phyloP scores from a whole-genome alignment of 73 alveolate genomes.

The Symbiodinium natans region DNA sequence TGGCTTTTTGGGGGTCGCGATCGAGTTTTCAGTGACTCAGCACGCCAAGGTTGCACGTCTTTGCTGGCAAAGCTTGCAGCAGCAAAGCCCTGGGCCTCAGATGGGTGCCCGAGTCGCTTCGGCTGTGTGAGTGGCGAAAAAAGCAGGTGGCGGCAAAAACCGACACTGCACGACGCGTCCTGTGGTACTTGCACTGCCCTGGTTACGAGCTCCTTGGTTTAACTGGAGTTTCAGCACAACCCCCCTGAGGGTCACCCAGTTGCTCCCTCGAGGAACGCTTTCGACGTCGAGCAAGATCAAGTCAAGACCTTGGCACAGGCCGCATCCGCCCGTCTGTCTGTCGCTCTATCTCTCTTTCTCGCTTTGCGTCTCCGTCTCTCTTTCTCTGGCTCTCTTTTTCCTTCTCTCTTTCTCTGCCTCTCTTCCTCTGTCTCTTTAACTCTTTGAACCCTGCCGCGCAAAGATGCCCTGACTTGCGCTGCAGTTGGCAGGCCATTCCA shows the following conservation, averaged over 20 bases:
- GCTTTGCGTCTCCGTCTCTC: too few species aligned
- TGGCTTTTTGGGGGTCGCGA: not conserved
- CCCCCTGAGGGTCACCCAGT: too few species aligned
- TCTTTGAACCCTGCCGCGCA: too few species aligned
- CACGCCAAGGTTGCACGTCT: slow-evolving; percentile 14
- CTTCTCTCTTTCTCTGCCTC: too few species aligned
- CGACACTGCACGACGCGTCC: slow-evolving; percentile 56
- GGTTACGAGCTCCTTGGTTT: slow-evolving; percentile 19
- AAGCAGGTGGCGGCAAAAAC: slow-evolving; percentile 44
- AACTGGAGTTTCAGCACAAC: too few species aligned
- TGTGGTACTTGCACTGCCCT: slow-evolving; percentile 79
- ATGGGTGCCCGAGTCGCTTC: not conserved
- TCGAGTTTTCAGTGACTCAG: not conserved
- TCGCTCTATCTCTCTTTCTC: too few species aligned
- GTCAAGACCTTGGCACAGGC: not conserved
- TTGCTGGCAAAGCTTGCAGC: slow-evolving; percentile 70
- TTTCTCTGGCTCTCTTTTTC: too few species aligned
- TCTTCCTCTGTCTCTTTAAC: too few species aligned
- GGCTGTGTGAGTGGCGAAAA: not conserved
- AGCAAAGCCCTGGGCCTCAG: not conserved
- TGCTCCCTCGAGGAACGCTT: not conserved
- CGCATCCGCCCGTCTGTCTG: too few species aligned
- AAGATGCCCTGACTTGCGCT: too few species aligned
- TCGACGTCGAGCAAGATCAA: not conserved
- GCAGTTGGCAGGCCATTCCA: slow-evolving; percentile 50